phyloP scores from a whole-genome alignment of 1,139 yeast genomes.

The Spathaspora jeffriesii region DNA sequence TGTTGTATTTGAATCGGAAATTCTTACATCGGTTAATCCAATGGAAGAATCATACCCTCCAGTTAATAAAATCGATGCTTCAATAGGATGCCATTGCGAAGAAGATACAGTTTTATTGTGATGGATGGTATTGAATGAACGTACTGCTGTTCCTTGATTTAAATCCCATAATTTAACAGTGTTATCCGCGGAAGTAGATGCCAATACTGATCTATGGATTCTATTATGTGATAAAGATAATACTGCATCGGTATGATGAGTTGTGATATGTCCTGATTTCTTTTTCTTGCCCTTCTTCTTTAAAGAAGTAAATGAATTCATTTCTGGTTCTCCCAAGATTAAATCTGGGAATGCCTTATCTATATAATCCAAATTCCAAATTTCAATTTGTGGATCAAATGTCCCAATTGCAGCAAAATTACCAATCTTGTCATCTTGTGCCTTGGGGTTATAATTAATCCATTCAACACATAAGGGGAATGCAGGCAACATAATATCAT shows the following conservation, averaged over 20 bases:
- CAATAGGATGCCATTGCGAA: constrained; percentile 81
- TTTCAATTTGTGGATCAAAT: constrained; percentile 95
- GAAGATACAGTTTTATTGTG: constrained; percentile 76
- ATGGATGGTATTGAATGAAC: constrained; percentile 64
- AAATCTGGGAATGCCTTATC: constrained; percentile 96
- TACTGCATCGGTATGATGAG: constrained; percentile 94
- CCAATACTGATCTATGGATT: constrained; percentile 80
- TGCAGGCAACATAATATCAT: constrained; percentile 95
- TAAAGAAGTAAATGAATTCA: constrained; percentile 42
- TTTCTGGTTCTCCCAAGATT: constrained; percentile 79
- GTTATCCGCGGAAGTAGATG: constrained; percentile 93
- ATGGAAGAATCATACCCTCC: constrained; percentile 92
- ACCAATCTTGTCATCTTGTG: constrained; percentile 61
- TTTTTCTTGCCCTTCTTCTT: constrained; percentile 51
- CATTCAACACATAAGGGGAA: constrained; percentile 98
- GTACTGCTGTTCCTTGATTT: constrained; percentile 70
- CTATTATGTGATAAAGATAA: constrained; percentile 84
- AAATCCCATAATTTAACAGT: constrained; percentile 97
- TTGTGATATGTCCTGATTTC: constrained; percentile 54
- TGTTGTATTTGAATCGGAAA: constrained; percentile 61
- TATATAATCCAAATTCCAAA: constrained; percentile 92
- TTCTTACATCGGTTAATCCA: constrained; percentile 82
- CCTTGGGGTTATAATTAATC: constrained; percentile 71
- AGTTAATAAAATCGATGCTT: constrained; percentile 78
- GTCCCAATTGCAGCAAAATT: constrained; percentile 97